These are phyloP conservation scores for Fusarium sp. DNA, from an alignment of 2,329 filamentous ascomycete genomes.

Conservation along the genomic window DNA sequence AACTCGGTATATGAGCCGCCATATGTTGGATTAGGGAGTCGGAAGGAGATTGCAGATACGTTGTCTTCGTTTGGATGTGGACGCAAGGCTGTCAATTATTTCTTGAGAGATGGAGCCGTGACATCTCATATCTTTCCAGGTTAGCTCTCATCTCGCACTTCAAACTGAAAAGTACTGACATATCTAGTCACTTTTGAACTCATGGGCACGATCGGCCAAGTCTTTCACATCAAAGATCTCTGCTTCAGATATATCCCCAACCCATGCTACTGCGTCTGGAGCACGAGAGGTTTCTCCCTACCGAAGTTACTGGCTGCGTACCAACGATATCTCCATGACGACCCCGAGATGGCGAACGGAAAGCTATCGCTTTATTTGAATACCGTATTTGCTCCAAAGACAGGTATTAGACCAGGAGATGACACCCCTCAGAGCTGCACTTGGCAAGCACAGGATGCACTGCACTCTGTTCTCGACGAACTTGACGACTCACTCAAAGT, in stretches of 20 bases:
- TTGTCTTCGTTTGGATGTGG: neutral
- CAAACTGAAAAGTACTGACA: neutral
- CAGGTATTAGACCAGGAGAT: neutral
- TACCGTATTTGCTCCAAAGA: neutral
- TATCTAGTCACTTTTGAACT: conserved; percentile 2
- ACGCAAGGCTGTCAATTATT: conserved; percentile 1
- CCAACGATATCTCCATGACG: neutral
- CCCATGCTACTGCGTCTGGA: conserved; percentile 14
- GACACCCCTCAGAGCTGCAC: neutral
- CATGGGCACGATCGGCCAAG: conserved; percentile 9
- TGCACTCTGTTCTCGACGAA: neutral
- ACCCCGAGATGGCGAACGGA: neutral
- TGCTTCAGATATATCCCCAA: conserved; percentile 22
- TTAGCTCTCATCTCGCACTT: neutral
- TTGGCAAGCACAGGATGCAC: conserved; percentile 5
- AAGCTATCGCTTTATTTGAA: neutral
- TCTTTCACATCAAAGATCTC: conserved; percentile 16
- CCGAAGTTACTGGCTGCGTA: neutral
- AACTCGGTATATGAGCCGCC: rapidly evolving
- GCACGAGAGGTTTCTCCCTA: neutral
- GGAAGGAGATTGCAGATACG: neutral
- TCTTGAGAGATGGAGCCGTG: conserved; percentile 1
- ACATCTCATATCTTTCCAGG: conserved; percentile 11
- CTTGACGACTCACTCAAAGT: neutral
- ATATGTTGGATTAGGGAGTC: neutral